phyloP scores from a whole-genome alignment of 768 basidiomycete species.

The Tylopilus balloui region DNA sequence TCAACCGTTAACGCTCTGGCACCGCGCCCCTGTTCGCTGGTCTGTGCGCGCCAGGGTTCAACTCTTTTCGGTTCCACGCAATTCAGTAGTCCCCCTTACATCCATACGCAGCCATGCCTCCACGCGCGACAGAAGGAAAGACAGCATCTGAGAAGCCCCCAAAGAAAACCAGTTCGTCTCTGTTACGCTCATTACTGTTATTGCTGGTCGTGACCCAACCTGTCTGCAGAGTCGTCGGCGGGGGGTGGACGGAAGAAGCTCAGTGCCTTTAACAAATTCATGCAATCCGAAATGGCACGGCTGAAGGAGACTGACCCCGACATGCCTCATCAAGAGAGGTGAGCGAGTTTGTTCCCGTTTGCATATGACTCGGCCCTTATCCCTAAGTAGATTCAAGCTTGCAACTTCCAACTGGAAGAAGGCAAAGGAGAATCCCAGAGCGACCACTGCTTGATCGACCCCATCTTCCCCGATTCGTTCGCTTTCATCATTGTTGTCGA shows the following conservation, averaged over 20 bases:
- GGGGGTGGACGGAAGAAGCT: slow-evolving; percentile 55
- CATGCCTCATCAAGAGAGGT: slow-evolving; percentile 73
- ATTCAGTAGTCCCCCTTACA: slow-evolving; percentile 8
- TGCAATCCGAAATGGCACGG: slow-evolving; percentile 76
- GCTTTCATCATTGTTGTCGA: slow-evolving; percentile 7
- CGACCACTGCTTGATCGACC: slow-evolving; percentile 22
- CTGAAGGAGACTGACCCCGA: slow-evolving; percentile 73
- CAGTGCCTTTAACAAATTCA: slow-evolving; percentile 73
- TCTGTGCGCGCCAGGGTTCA: slow-evolving; percentile 23
- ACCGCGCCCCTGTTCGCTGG: slow-evolving; percentile 32
- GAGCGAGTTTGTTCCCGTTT: slow-evolving; percentile 1
- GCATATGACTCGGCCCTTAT: not conserved
- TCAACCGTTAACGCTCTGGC: slow-evolving; percentile 4
- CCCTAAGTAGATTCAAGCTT: slow-evolving; percentile 53
- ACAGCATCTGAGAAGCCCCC: slow-evolving; percentile 42
- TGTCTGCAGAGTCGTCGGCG: slow-evolving; percentile 48
- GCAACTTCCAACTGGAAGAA: slow-evolving; percentile 78
- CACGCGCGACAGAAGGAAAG: slow-evolving; percentile 38
- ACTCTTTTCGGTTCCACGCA: slow-evolving; percentile 12
- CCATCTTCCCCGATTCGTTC: slow-evolving; percentile 5
- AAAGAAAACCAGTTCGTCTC: slow-evolving; percentile 51
- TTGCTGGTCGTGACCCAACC: slow-evolving; percentile 11
- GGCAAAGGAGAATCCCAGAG: slow-evolving; percentile 62
- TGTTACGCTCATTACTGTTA: slow-evolving; percentile 11
- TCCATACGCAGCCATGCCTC: slow-evolving; percentile 36